phyloP scores from a whole-genome alignment of 768 basidiomycete species.

The Agaricus sinodeliciosus region DNA sequence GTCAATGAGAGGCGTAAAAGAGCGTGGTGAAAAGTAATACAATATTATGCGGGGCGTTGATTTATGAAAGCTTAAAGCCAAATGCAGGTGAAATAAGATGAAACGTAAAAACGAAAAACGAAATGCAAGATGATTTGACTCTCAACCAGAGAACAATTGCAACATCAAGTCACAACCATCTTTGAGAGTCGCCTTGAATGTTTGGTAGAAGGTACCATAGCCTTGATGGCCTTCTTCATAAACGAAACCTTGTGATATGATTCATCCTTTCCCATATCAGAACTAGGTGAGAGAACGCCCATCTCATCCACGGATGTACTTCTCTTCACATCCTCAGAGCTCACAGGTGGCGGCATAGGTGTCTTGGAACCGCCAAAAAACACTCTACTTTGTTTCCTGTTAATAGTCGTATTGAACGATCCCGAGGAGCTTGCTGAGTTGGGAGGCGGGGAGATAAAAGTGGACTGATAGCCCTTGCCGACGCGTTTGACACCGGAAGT shows the following conservation, averaged over 20 bases:
- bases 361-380: constrained; percentile 44
- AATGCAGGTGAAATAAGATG: not conserved
- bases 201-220: constrained; percentile 47
- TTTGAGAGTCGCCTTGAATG: constrained; percentile 6
- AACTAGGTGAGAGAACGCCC: constrained; percentile 41
- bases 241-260: constrained; percentile 48
- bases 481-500: constrained; percentile 74
- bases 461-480: constrained; percentile 78
- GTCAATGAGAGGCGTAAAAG: constrained; percentile 4
- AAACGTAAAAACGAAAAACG: not conserved
- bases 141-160: not conserved
- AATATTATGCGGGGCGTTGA: not conserved
- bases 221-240: constrained; percentile 69
- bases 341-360: constrained; percentile 67
- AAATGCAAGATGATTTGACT: not conserved
- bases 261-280: constrained; percentile 24
- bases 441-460: constrained; percentile 39
- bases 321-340: constrained; percentile 50
- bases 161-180: constrained; percentile 11
- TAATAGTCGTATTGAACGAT: constrained; percentile 7
- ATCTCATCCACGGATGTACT: constrained; percentile 58
- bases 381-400: constrained; percentile 29
- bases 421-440: constrained; percentile 23
- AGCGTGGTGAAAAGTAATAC: not conserved
- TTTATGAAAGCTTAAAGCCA: not conserved